Conservation (phyloP, 176 grass and related monocot genomes). For the Musa beccarii region DNA sequence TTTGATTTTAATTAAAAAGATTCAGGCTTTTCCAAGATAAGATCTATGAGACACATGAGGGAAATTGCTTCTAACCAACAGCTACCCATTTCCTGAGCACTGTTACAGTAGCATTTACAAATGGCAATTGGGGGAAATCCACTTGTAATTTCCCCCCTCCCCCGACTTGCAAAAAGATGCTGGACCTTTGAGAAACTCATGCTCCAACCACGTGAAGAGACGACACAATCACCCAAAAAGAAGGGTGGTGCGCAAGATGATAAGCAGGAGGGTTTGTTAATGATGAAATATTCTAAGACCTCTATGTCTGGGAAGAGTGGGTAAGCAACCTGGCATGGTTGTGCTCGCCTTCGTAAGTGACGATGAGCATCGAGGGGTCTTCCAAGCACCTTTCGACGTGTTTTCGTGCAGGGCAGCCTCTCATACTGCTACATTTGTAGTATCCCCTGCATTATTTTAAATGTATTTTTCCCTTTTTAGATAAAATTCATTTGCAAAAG, state of each 20-base stretch:
- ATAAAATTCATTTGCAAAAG: neutral
- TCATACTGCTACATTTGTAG: constrained; percentile 86
- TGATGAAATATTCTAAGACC: neutral
- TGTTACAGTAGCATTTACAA: neutral
- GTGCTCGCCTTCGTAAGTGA: constrained; percentile 78
- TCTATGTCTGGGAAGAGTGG: constrained; percentile 6
- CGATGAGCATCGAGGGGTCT: constrained; percentile 52
- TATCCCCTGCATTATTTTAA: constrained; percentile 42
- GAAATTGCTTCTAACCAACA: neutral
- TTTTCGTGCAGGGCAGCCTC: constrained; percentile 73
- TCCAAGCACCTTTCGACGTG: constrained; percentile 64
- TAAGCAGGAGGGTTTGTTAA: neutral
- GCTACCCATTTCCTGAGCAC: neutral
- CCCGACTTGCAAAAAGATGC: neutral
- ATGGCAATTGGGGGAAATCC: neutral
- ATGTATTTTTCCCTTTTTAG: neutral
- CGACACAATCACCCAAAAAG: neutral
- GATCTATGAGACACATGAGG: neutral
- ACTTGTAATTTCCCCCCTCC: neutral
- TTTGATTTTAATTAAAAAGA: neutral
- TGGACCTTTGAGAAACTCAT: neutral
- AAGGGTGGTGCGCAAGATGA: neutral
- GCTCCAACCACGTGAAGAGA: neutral
- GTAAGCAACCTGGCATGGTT: constrained; percentile 51
- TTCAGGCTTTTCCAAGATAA: neutral